These are phyloP conservation scores for Saturnispora dispora DNA, from an alignment of 805 yeast genomes.

Conservation along the genomic window DNA sequence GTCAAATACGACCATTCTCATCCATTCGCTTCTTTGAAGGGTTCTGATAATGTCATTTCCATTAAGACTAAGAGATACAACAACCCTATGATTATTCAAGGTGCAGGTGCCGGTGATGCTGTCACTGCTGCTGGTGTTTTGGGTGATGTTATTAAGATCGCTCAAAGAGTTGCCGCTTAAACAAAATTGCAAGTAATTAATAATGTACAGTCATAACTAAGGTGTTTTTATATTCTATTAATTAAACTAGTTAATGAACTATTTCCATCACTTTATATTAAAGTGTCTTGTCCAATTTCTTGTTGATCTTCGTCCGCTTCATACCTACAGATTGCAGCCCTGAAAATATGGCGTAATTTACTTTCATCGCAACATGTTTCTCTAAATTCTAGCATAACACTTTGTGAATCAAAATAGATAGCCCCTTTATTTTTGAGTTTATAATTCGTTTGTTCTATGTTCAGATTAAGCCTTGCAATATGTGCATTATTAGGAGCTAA, in stretches of 20 bases:
- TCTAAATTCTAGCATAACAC: conserved; percentile 62
- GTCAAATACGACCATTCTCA: conserved; percentile 81
- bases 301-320: conserved; percentile 25
- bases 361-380: conserved; percentile 47
- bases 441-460: conserved; percentile 23
- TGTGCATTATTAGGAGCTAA: conserved; percentile 84
- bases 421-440: conserved; percentile 16
- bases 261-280: background rate
- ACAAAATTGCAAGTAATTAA: background rate
- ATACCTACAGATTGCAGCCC: conserved; percentile 48
- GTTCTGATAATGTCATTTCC: conserved; percentile 92
- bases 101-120: conserved; percentile 87
- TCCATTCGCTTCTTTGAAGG: conserved; percentile 92
- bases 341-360: conserved; percentile 42
- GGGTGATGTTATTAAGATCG: conserved; percentile 87
- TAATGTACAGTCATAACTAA: background rate
- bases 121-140: conserved; percentile 76
- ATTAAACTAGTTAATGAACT: background rate
- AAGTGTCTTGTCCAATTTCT: background rate
- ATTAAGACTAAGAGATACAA: conserved; percentile 87
- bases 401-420: conserved; percentile 53
- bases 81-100: conserved; percentile 91
- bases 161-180: conserved; percentile 62
- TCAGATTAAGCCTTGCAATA: conserved; percentile 59
- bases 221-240: background rate